Percentiles rank a stretch among this genome's conserved stretches.
These are phyloP conservation scores for Cydonia oblonga DNA, from an alignment of 331 rosid genomes.

Conservation along the genomic window DNA sequence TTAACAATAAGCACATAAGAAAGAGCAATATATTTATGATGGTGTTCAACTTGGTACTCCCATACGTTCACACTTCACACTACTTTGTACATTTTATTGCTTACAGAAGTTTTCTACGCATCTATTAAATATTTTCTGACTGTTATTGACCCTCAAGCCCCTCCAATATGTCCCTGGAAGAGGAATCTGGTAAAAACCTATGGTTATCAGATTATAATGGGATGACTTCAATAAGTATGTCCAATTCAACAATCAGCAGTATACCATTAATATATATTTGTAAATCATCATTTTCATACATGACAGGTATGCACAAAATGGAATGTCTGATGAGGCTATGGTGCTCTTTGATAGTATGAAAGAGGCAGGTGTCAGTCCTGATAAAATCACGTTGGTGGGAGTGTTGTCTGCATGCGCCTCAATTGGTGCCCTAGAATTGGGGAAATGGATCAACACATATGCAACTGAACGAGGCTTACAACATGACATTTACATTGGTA, in stretches of 20 bases:
- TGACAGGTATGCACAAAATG: conserved; percentile 85
- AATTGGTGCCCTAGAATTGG: conserved; percentile 67
- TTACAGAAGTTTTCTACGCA: neutral
- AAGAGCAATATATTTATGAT: neutral
- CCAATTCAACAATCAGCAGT: neutral
- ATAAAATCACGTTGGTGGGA: conserved; percentile 63
- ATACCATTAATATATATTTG: neutral
- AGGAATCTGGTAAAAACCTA: neutral
- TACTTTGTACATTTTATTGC: neutral
- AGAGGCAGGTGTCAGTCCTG: conserved; percentile 36
- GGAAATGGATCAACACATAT: conserved; percentile 50
- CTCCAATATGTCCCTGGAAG: neutral
- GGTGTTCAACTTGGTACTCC: neutral
- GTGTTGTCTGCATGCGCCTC: conserved; percentile 69
- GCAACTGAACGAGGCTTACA: conserved; percentile 52
- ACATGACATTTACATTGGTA: conserved; percentile 52
- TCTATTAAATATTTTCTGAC: neutral
- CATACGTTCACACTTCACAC: neutral
- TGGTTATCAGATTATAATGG: neutral
- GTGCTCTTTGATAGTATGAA: conserved; percentile 52
- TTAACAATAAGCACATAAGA: neutral
- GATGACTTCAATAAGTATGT: neutral
- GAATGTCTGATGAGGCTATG: conserved; percentile 74
- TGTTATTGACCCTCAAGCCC: neutral
- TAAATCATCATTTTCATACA: neutral